A percentile compares a stretch with the other conserved stretches of the same genome.
phyloP scores from a whole-genome alignment of 202 grass and related monocot species.

The Panicum hallii region DNA sequence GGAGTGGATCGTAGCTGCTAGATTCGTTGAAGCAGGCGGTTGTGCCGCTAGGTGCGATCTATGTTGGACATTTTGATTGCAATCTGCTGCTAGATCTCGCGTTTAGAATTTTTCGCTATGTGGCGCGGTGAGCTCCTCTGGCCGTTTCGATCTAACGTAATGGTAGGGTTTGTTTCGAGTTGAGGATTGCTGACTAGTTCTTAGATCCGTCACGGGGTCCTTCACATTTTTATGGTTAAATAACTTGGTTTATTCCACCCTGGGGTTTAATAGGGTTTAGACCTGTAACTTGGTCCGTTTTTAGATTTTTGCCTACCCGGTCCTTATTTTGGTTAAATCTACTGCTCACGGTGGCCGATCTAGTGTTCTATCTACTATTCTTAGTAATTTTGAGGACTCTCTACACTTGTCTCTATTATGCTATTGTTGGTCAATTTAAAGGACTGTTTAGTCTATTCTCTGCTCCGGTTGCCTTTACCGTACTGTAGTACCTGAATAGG shows the following conservation, averaged over 20 bases:
- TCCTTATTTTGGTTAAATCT: background rate
- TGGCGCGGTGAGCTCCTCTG: background rate
- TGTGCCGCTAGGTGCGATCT: background rate
- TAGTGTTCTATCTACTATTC: background rate
- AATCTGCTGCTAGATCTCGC: slow-evolving; percentile 32
- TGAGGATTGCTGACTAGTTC: slow-evolving; percentile 1
- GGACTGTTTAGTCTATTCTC: background rate
- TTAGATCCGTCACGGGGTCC: slow-evolving; percentile 4
- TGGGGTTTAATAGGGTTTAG: slow-evolving; percentile 53
- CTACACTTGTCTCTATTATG: background rate
- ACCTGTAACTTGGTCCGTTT: background rate
- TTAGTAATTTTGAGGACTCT: background rate
- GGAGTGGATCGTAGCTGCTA: background rate
- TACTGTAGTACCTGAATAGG: background rate
- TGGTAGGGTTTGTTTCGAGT: background rate
- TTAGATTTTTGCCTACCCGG: background rate
- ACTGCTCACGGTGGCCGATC: background rate
- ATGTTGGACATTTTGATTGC: background rate
- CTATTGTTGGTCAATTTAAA: slow-evolving; percentile 14
- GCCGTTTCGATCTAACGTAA: slow-evolving; percentile 12
- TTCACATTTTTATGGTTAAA: background rate
- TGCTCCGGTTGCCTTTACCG: background rate
- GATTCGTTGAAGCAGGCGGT: background rate
- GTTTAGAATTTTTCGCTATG: background rate
- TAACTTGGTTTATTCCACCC: background rate